A percentile compares a stretch with the other conserved stretches of the same genome.
These are phyloP conservation scores for Crithidia fasciculata DNA, from an alignment of 208 protist species.

Conservation along the genomic window DNA sequence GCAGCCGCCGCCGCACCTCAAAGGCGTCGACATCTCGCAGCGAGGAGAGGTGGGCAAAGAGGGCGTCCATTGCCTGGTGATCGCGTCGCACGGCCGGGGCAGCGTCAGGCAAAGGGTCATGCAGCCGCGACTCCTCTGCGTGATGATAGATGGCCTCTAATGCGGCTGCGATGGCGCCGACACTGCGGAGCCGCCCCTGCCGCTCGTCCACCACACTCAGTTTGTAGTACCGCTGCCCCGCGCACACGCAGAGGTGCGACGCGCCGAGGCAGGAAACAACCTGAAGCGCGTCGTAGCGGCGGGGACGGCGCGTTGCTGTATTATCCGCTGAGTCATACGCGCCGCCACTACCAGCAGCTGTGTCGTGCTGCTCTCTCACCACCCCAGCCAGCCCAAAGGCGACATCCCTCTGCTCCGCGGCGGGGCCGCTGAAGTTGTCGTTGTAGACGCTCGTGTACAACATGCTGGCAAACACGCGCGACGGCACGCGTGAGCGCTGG, in stretches of 20 bases:
- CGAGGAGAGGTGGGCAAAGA: constrained; percentile 56
- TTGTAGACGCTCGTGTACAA: constrained; percentile 32
- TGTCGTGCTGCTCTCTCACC: too few relatives aligned
- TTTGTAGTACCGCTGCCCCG: constrained; percentile 71
- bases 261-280: constrained; percentile 26
- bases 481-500: constrained; percentile 4
- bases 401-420: constrained; percentile 32
- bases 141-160: constrained; percentile 34
- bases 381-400: constrained; percentile 22
- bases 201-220: constrained; percentile 60
- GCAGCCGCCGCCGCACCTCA: constrained; percentile 70
- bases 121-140: constrained; percentile 7
- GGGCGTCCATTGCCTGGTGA: constrained; percentile 36
- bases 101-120: constrained; percentile 16
- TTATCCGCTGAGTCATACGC: background rate
- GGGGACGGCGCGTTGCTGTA: background rate
- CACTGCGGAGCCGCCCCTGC: constrained; percentile 19
- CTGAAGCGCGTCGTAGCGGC: constrained; percentile 27
- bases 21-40: constrained; percentile 45
- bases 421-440: constrained; percentile 29
- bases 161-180: constrained; percentile 22
- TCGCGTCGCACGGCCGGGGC: constrained; percentile 52
- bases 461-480: constrained; percentile 19
- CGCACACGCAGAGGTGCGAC: constrained; percentile 79
- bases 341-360: too few relatives aligned